A percentile compares a stretch with the other conserved stretches of the same genome.
phyloP scores from a whole-genome alignment of 768 basidiomycete species.

The Suillus weaverae region DNA sequence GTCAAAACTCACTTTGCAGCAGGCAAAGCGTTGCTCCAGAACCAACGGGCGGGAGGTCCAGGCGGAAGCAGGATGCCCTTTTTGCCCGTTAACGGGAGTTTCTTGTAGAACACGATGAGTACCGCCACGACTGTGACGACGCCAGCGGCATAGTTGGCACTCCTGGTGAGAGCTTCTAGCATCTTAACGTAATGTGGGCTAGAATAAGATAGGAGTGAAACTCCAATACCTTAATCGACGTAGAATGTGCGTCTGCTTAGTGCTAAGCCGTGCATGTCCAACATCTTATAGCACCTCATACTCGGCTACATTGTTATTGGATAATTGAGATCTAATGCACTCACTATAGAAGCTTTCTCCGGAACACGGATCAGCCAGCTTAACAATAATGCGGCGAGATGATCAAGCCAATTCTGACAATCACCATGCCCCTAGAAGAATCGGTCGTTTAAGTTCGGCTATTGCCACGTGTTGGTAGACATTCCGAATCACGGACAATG shows the following conservation, averaged over 20 bases:
- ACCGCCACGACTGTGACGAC: slow-evolving; percentile 39
- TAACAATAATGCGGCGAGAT: too few relatives aligned
- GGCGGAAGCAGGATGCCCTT: slow-evolving; percentile 16
- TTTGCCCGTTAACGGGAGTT: neutral
- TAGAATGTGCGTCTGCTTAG: neutral
- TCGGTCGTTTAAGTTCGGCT: too few relatives aligned
- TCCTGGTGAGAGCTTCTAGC: slow-evolving; percentile 24
- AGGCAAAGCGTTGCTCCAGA: slow-evolving; percentile 18
- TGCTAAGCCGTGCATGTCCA: slow-evolving; percentile 22
- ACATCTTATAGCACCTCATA: slow-evolving; percentile 24
- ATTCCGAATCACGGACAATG: too few relatives aligned
- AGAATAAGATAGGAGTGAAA: slow-evolving; percentile 36
- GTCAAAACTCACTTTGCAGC: neutral
- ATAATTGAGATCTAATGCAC: slow-evolving; percentile 8
- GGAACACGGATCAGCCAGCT: too few relatives aligned
- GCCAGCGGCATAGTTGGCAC: slow-evolving; percentile 45
- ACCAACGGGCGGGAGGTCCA: slow-evolving; percentile 17
- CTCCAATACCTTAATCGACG: slow-evolving; percentile 21
- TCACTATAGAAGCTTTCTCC: neutral
- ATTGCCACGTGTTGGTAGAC: too few relatives aligned
- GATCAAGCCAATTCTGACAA: too few relatives aligned
- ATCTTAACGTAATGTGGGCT: slow-evolving; percentile 30
- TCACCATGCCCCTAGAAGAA: too few relatives aligned
- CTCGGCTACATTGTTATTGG: slow-evolving; percentile 22
- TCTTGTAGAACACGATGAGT: slow-evolving; percentile 2